Evolutionary conservation across 371 early-diverging fungal species (phyloP).

Genomic region (Mucor velutinosus): DNA sequence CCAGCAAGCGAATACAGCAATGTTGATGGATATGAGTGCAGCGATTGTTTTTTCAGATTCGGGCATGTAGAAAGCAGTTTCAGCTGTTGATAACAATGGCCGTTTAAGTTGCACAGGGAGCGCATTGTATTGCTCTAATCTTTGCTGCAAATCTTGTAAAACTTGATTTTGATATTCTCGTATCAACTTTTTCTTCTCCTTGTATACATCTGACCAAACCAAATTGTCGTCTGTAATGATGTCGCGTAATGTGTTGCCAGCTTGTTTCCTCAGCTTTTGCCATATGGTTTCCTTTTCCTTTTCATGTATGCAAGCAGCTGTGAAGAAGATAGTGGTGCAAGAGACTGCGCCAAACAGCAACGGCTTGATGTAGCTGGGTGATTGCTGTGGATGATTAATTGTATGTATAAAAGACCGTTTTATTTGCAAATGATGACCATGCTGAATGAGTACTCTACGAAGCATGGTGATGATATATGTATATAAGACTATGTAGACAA

Average conservation of each 20-base stretch:
- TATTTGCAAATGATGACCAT: background rate
- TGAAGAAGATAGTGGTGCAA: conserved; percentile 14
- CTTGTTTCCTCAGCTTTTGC: conserved; percentile 10
- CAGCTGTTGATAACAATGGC: conserved; percentile 28
- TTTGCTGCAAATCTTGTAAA: background rate
- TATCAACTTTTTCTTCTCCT: conserved; percentile 11
- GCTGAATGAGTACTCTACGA: too few relatives aligned
- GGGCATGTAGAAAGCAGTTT: conserved; percentile 38
- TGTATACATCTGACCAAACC: background rate
- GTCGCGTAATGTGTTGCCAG: background rate
- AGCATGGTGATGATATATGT: background rate
- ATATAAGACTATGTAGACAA: background rate
- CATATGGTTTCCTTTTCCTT: conserved; percentile 21
- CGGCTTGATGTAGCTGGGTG: conserved; percentile 11
- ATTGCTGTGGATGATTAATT: background rate
- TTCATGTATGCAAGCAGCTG: conserved; percentile 19
- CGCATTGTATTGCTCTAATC: conserved; percentile 5
- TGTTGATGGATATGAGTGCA: conserved; percentile 61
- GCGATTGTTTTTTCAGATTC: conserved; percentile 55
- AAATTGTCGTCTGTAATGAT: conserved; percentile 8
- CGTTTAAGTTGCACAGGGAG: conserved; percentile 47
- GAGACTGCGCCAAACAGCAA: conserved; percentile 17
- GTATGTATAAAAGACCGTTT: background rate
- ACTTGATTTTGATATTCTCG: conserved; percentile 12
- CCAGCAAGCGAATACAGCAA: conserved; percentile 69